Percentiles rank a stretch among this genome's conserved stretches.
These are phyloP conservation scores for Kuraishia hungarica DNA, from an alignment of 805 yeast species.

Conservation along the genomic window DNA sequence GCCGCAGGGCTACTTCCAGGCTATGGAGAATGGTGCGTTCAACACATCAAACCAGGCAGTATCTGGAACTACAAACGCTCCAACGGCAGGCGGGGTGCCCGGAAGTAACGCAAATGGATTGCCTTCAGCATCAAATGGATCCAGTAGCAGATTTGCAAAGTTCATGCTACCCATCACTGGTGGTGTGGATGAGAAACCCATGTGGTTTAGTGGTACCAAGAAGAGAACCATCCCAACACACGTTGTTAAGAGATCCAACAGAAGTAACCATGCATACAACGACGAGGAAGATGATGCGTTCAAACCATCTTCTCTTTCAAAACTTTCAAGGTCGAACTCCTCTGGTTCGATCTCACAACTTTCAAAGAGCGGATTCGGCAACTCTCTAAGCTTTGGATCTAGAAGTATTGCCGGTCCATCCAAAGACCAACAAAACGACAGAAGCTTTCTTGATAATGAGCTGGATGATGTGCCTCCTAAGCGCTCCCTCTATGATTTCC, in stretches of 20 bases:
- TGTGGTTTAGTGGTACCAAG: slow-evolving; percentile 1
- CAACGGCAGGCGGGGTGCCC: neutral
- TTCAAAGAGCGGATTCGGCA: neutral
- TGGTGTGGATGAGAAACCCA: slow-evolving; percentile 1
- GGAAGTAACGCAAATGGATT: neutral
- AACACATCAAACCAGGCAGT: neutral
- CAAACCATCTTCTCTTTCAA: neutral
- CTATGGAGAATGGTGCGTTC: neutral
- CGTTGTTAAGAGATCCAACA: slow-evolving; percentile 2
- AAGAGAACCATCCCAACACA: slow-evolving; percentile 3
- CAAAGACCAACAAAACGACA: neutral
- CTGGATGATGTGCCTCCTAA: slow-evolving; percentile 41
- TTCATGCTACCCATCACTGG: neutral
- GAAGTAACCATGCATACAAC: neutral
- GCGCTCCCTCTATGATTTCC: slow-evolving; percentile 40
- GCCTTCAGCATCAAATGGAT: neutral
- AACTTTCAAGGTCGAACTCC: neutral
- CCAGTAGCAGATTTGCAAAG: slow-evolving; percentile 1
- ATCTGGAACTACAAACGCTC: neutral
- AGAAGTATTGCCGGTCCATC: neutral
- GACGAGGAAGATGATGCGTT: neutral
- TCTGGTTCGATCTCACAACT: neutral
- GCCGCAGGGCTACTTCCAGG: neutral
- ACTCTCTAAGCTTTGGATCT: neutral
- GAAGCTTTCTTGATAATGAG: slow-evolving; percentile 7